phyloP scores from a whole-genome alignment of 2,329 filamentous ascomycete species.

The Microdochium paspali region DNA sequence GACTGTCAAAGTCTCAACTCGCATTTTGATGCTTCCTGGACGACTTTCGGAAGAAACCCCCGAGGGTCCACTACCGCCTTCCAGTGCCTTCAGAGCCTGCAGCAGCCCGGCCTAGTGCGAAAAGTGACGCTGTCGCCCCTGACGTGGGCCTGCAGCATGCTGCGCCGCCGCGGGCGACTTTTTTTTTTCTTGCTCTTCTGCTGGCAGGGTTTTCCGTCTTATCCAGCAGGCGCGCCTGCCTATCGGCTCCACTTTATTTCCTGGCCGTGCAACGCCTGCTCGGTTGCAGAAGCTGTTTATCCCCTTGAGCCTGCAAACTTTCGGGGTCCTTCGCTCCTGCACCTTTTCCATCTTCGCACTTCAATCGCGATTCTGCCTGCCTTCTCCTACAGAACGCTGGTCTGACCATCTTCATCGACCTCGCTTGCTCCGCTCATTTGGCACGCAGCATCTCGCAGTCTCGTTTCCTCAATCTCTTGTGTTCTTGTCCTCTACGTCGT shows the following conservation, averaged over 20 bases:
- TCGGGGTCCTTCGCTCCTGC: background rate
- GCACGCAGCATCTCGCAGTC: background rate
- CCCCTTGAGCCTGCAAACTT: background rate
- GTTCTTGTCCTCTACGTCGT: background rate
- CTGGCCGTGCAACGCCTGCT: background rate
- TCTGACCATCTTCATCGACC: background rate
- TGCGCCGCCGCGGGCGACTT: background rate
- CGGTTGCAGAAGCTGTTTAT: constrained; percentile 1
- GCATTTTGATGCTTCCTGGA: too few species aligned
- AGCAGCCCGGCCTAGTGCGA: background rate
- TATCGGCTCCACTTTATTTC: background rate
- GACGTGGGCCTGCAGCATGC: too few species aligned
- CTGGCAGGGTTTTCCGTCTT: background rate
- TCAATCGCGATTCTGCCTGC: background rate
- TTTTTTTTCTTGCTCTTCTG: background rate
- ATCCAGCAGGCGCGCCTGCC: background rate
- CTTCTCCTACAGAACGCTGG: background rate
- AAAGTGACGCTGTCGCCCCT: too few species aligned
- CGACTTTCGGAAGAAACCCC: constrained; percentile 1
- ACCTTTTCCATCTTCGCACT: background rate
- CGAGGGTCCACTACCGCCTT: too few species aligned
- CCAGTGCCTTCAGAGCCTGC: background rate
- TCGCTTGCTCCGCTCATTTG: constrained; percentile 1
- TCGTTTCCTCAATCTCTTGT: background rate
- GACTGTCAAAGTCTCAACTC: too few species aligned